Evolutionary conservation across 441 rosid genomes (phyloP).

Genomic region (Daphne laureola): DNA sequence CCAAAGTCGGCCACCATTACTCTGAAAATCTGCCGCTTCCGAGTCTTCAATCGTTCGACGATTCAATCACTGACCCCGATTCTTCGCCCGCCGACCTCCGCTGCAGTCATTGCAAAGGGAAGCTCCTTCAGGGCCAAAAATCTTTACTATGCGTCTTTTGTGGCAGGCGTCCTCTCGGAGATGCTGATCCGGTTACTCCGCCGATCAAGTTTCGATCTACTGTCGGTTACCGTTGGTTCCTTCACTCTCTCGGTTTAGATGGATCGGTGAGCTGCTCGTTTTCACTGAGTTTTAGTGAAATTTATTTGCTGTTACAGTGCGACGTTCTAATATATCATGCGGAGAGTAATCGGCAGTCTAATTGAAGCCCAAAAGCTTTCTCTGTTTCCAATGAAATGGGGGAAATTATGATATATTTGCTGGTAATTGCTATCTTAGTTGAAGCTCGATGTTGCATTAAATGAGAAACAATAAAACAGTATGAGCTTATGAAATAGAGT

Average conservation of each 20-base stretch:
- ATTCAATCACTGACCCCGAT: constrained; percentile 45
- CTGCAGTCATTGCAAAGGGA: constrained; percentile 59
- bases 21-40: constrained; percentile 32
- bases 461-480: too few species aligned
- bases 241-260: constrained; percentile 52
- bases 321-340: too few species aligned
- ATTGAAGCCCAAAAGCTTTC: not conserved
- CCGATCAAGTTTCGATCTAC: constrained; percentile 65
- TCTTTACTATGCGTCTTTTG: constrained; percentile 78
- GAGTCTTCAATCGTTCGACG: constrained; percentile 33
- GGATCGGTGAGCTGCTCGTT: constrained; percentile 53
- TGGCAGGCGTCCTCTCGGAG: constrained; percentile 36
- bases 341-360: not conserved
- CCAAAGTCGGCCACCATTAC: constrained; percentile 43
- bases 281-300: not conserved
- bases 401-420: too few species aligned
- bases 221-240: constrained; percentile 58
- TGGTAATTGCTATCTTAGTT: too few species aligned
- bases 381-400: not conserved
- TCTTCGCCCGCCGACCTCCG: constrained; percentile 56
- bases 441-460: too few species aligned
- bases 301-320: too few species aligned
- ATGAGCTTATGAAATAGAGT: too few species aligned
- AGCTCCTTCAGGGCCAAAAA: constrained; percentile 50
- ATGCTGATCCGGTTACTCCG: constrained; percentile 38